Evolutionary conservation across 768 basidiomycete genomes (phyloP).

Genomic region (Pulveroboletus frians): DNA sequence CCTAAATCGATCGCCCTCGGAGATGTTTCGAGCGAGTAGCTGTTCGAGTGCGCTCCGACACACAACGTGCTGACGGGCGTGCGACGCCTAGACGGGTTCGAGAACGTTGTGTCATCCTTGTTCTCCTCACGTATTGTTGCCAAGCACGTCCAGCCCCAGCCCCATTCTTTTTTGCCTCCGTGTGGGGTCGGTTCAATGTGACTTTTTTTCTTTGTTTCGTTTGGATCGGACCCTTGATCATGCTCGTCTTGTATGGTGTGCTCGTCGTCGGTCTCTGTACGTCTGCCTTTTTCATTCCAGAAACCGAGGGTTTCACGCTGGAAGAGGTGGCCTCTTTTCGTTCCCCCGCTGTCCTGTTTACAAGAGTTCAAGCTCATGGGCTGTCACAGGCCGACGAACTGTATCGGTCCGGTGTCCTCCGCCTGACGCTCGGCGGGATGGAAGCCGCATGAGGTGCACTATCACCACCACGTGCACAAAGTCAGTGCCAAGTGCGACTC

Average conservation of each 20-base stretch:
- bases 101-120: conserved; percentile 73
- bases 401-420: conserved; percentile 56
- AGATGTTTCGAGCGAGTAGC: conserved; percentile 43
- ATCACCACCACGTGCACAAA: conserved; percentile 16
- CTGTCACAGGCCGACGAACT: conserved; percentile 59
- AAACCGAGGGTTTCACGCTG: conserved; percentile 72
- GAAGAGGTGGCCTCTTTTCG: conserved; percentile 40
- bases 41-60: background rate
- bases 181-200: background rate
- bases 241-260: conserved; percentile 74
- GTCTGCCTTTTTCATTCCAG: conserved; percentile 77
- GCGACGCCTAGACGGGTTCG: conserved; percentile 47
- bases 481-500: conserved; percentile 19
- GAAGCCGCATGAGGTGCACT: conserved; percentile 45
- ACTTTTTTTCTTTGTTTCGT: background rate
- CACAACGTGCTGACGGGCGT: conserved; percentile 5
- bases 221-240: conserved; percentile 64
- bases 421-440: conserved; percentile 64
- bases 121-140: conserved; percentile 64
- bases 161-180: background rate
- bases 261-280: conserved; percentile 62
- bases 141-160: conserved; percentile 31
- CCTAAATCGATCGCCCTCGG: conserved; percentile 77
- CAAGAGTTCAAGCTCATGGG: background rate
- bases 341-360: background rate